These are phyloP conservation scores for Cymbidium sinense DNA, from an alignment of 106 monocot species.

Conservation along the genomic window DNA sequence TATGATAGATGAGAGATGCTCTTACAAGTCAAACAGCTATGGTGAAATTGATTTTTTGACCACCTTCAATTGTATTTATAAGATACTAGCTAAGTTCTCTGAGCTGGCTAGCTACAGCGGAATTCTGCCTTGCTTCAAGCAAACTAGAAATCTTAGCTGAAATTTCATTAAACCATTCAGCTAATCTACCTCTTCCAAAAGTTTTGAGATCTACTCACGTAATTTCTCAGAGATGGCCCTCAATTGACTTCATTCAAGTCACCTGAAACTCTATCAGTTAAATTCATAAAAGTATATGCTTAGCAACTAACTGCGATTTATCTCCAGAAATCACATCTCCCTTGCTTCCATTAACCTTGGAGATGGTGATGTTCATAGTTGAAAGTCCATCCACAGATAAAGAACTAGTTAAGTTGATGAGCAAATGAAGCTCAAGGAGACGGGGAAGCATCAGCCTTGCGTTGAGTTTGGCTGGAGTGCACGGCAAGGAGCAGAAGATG, in stretches of 20 bases:
- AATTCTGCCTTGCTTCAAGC: slow-evolving; percentile 68
- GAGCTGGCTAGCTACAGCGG: slow-evolving; percentile 64
- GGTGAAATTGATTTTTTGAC: slow-evolving; percentile 84
- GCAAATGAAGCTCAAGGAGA: no score
- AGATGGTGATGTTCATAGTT: slow-evolving; percentile 10
- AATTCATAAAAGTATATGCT: slow-evolving; percentile 52
- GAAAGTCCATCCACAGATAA: slow-evolving; percentile 12
- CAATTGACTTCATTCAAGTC: slow-evolving; percentile 82
- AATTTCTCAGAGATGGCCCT: slow-evolving; percentile 57
- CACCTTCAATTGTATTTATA: slow-evolving; percentile 69
- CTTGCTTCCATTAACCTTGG: slow-evolving; percentile 21
- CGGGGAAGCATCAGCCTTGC: no score
- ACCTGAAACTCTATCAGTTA: slow-evolving; percentile 79
- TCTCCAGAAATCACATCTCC: slow-evolving; percentile 27
- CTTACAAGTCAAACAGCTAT: slow-evolving; percentile 78
- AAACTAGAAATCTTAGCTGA: slow-evolving; percentile 56
- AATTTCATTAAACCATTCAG: slow-evolving; percentile 75
- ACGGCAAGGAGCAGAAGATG: no score
- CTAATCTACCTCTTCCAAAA: slow-evolving; percentile 70
- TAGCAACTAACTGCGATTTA: slow-evolving; percentile 50
- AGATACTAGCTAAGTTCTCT: slow-evolving; percentile 70
- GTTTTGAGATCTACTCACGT: slow-evolving; percentile 75
- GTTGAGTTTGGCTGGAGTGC: no score
- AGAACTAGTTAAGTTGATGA: slow-evolving; percentile 19
- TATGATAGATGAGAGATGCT: slow-evolving; percentile 59